Evolutionary conservation across 495 filamentous ascomycete genomes (phyloP).

Genomic region (Tuber indicum): DNA sequence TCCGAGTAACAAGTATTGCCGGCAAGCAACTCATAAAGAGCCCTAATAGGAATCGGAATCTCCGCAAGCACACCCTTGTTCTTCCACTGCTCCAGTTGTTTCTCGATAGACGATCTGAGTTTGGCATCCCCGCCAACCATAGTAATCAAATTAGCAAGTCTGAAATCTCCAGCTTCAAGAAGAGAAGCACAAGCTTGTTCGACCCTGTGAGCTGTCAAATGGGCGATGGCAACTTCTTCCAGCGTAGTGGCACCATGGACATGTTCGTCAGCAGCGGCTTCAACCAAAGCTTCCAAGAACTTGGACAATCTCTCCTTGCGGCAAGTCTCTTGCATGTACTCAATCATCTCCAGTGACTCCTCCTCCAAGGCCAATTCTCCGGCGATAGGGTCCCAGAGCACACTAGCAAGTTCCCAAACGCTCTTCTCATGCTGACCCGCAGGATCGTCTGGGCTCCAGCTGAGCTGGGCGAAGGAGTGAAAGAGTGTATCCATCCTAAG

Average conservation of each 20-base stretch:
- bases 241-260: conserved; percentile 49
- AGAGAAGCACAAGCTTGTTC: conserved; percentile 74
- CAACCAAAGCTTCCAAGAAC: conserved; percentile 62
- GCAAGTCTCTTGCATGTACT: conserved; percentile 38
- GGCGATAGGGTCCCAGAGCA: conserved; percentile 72
- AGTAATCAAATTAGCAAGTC: conserved; percentile 73
- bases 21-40: conserved; percentile 80
- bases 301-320: conserved; percentile 52
- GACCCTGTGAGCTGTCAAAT: conserved; percentile 68
- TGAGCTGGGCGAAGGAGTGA: conserved; percentile 32
- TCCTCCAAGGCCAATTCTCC: conserved; percentile 49
- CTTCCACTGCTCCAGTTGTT: conserved; percentile 78
- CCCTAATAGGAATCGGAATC: conserved; percentile 74
- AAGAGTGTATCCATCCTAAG: conserved; percentile 29
- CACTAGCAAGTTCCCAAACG: conserved; percentile 70
- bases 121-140: conserved; percentile 64
- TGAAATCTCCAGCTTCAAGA: conserved; percentile 63
- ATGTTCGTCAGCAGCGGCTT: conserved; percentile 50
- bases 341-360: conserved; percentile 33
- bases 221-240: conserved; percentile 78
- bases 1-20: conserved; percentile 76
- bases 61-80: conserved; percentile 73
- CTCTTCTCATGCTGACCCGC: conserved; percentile 51
- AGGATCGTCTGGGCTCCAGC: conserved; percentile 33
- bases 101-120: conserved; percentile 60